Base-by-base conservation (phyloP, 2,329 filamentous ascomycete species). In the Allantophomopsis lycopodina region DNA sequence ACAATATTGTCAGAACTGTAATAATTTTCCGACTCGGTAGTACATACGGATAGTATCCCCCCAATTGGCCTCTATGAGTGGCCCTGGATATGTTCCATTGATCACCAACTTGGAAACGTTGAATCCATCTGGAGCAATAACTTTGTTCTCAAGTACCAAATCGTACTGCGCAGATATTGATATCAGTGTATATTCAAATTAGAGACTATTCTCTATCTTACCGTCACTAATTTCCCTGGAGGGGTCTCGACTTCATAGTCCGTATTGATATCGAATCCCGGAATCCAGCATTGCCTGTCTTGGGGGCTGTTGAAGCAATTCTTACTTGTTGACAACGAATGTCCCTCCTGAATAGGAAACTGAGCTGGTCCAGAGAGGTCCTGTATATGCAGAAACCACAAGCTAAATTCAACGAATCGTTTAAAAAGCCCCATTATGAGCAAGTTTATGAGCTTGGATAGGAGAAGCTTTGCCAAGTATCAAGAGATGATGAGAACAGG, bases 11-110 rank as follows among this genome's bases (percentile, higher is more conserved):
- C 23, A 28, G 23, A 28, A 12, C 23, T 28, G 11, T 28, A 28
- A 12, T 28, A 10, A 28, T 6, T 28, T 12, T 28, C 23, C 7
- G 23, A 28, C 11, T 12, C 10, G 23, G 23, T 8, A 28, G 11
- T 28, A 49, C 34, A 23, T 36, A 40, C 39, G 32, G 18, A 40
- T 31, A 28, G 34, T 40, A 30, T 57, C 54, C 16, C 50, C 52
- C 45, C 47, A 53, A 32, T 55, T 50, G 3, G 52, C 52, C 39
- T 51, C 44, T 37, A 55, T 49, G n/a, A 41, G 38, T 11, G 52
- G 52, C 13, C 51, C 54, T 5, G 51, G 53, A 39, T 44, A 49
- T 17, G 44, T 42, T 2, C 50, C 51, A 40, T 56, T 55, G 11
- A 55, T 32, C 7, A 42, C 41, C 13, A 48, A 33, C 39, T 42